A percentile compares a stretch with the other conserved stretches of the same genome.
Evolutionary conservation across 768 basidiomycete species (phyloP).

Genomic region (Sporobolomyces roseus): DNA sequence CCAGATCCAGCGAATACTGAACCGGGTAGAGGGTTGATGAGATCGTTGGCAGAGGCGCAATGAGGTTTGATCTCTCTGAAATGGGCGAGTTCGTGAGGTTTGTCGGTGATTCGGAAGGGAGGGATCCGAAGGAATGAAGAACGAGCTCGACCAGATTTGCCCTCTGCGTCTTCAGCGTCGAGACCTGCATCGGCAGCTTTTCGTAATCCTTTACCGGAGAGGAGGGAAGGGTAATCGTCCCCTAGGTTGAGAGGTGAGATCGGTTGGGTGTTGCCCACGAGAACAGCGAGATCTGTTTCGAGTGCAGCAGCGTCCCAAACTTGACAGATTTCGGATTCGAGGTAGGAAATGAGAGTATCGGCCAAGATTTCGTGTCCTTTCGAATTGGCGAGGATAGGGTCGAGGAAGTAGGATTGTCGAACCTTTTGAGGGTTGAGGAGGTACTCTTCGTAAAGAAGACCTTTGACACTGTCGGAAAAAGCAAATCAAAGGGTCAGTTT

Average conservation of each 20-base stretch:
- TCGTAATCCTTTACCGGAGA: constrained; percentile 45
- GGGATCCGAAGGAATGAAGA: constrained; percentile 60
- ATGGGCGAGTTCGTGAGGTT: constrained; percentile 52
- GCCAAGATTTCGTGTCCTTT: constrained; percentile 77
- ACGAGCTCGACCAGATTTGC: constrained; percentile 35
- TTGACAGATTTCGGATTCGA: constrained; percentile 81
- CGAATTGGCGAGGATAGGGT: constrained; percentile 40
- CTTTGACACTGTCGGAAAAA: constrained; percentile 60
- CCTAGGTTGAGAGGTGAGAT: constrained; percentile 29
- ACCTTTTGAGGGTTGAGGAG: constrained; percentile 64
- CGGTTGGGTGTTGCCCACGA: constrained; percentile 32
- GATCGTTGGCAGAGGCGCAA: constrained; percentile 94
- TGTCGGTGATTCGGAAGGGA: constrained; percentile 62
- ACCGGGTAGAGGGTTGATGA: constrained; percentile 93
- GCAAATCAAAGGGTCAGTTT: neutral
- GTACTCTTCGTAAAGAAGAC: constrained; percentile 75
- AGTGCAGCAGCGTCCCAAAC: constrained; percentile 61
- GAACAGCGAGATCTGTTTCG: constrained; percentile 43
- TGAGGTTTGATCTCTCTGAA: constrained; percentile 85
- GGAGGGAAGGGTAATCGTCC: constrained; percentile 42
- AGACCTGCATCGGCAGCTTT: constrained; percentile 44
- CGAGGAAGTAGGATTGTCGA: constrained; percentile 51
- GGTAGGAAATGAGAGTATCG: constrained; percentile 86
- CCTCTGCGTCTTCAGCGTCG: constrained; percentile 43
- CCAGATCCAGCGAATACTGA: constrained; percentile 90